phyloP scores from a whole-genome alignment of 2,329 filamentous ascomycete genomes.

The Penicillium decumbens region DNA sequence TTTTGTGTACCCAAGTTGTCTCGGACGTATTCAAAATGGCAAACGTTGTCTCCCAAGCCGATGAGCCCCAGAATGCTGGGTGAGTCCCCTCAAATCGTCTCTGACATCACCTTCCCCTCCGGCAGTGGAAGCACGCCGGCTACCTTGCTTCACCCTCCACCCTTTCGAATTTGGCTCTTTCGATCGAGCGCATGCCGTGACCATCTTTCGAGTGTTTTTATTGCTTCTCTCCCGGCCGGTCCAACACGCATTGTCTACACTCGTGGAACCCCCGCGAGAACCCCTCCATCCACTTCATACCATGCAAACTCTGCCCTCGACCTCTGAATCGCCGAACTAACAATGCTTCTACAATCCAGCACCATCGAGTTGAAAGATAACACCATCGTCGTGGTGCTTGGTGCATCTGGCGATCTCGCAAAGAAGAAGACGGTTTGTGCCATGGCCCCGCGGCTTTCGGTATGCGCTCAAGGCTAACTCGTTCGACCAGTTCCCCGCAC shows the following conservation, averaged over 20 bases:
- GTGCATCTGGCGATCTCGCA: conserved; percentile 92
- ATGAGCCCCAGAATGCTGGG: conserved; percentile 50
- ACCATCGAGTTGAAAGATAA: conserved; percentile 96
- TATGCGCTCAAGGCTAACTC: conserved; percentile 19
- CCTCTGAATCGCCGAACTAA: conserved; percentile 21
- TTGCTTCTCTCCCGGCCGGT: neutral
- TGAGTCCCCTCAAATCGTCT: conserved; percentile 39
- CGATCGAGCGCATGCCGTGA: conserved; percentile 1
- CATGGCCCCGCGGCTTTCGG: conserved; percentile 2
- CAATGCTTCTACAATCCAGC: conserved; percentile 51
- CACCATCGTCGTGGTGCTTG: conserved; percentile 92
- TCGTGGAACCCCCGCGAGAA: conserved; percentile 12
- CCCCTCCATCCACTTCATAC: conserved; percentile 15
- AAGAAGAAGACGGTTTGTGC: conserved; percentile 96
- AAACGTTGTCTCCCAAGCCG: conserved; percentile 49
- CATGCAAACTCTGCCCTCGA: conserved; percentile 16
- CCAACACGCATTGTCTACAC: neutral
- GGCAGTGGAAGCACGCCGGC: conserved; percentile 16
- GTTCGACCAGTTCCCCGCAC: conserved; percentile 72
- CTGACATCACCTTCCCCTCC: conserved; percentile 39
- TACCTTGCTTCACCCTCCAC: conserved; percentile 9
- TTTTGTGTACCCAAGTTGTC: conserved; percentile 11
- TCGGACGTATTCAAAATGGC: conserved; percentile 39
- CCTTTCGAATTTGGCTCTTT: conserved; percentile 2
- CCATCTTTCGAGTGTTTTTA: neutral